Conservation (phyloP, 225 moss, liverwort and hornwort genomes). For the Neckera pumila region DNA sequence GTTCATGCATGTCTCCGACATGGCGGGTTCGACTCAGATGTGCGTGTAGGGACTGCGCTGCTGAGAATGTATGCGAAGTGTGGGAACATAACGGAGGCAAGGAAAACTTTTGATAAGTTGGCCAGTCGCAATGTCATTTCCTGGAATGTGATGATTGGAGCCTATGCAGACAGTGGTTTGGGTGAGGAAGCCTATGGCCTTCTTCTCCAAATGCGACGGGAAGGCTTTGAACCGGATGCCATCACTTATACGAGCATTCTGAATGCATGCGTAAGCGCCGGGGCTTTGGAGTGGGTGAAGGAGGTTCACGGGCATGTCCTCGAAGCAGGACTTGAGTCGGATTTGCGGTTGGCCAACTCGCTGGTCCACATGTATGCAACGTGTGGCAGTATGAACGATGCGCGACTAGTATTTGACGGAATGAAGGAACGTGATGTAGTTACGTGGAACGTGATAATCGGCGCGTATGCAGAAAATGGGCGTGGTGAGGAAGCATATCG, state of each 20-base stretch:
- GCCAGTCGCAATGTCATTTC: neutral
- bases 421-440: neutral
- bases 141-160: neutral
- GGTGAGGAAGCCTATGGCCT: neutral
- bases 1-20: neutral
- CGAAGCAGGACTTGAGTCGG: neutral
- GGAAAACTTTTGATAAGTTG: neutral
- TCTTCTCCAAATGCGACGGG: neutral
- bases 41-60: neutral
- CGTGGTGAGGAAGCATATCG: neutral
- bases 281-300: neutral
- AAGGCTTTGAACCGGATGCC: neutral
- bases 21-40: neutral
- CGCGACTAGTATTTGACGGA: neutral
- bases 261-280: neutral
- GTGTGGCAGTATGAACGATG: neutral
- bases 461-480: neutral
- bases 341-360: neutral
- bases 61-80: neutral
- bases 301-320: neutral
- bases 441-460: neutral
- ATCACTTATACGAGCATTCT: neutral
- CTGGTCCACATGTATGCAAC: neutral
- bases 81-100: neutral
- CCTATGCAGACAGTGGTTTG: neutral